Conservation (phyloP, 305 asterid species). For the Fraxinus angustifolia region DNA sequence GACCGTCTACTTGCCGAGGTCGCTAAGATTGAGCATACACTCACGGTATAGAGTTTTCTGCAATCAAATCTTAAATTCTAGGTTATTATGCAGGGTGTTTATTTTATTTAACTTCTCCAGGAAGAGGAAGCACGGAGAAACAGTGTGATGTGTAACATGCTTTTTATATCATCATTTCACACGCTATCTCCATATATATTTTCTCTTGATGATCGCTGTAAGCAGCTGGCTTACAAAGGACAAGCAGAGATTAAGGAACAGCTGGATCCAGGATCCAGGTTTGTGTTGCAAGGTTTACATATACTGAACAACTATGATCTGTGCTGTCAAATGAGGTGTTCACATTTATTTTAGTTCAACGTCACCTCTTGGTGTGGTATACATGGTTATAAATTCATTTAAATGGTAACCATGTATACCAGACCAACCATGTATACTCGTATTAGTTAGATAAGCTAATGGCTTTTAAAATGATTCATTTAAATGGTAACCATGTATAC, state of each 20-base stretch:
- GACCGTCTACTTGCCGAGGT: constrained; percentile 80
- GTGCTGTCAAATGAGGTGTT: background rate
- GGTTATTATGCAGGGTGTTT: constrained; percentile 13
- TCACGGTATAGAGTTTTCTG: constrained; percentile 50
- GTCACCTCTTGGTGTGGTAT: constrained; percentile 4
- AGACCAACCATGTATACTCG: too few species aligned
- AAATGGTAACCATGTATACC: too few species aligned
- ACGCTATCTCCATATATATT: constrained; percentile 80
- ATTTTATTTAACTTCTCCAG: constrained; percentile 38
- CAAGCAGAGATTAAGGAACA: constrained; percentile 54
- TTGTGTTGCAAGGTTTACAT: constrained; percentile 30
- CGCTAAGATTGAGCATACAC: constrained; percentile 78
- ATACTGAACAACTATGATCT: background rate
- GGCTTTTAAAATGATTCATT: background rate
- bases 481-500: background rate
- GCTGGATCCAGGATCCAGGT: constrained; percentile 91
- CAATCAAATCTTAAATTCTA: background rate
- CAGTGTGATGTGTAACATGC: constrained; percentile 86
- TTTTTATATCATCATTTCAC: constrained; percentile 75
- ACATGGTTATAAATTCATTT: background rate
- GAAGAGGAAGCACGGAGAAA: constrained; percentile 93
- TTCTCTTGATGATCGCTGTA: constrained; percentile 81
- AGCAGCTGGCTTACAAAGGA: constrained; percentile 60
- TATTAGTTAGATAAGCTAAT: too few species aligned
- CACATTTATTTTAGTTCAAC: background rate